Evolutionary conservation across 2,329 filamentous ascomycete genomes (phyloP).

Genomic region (Trichoderma harzianum): DNA sequence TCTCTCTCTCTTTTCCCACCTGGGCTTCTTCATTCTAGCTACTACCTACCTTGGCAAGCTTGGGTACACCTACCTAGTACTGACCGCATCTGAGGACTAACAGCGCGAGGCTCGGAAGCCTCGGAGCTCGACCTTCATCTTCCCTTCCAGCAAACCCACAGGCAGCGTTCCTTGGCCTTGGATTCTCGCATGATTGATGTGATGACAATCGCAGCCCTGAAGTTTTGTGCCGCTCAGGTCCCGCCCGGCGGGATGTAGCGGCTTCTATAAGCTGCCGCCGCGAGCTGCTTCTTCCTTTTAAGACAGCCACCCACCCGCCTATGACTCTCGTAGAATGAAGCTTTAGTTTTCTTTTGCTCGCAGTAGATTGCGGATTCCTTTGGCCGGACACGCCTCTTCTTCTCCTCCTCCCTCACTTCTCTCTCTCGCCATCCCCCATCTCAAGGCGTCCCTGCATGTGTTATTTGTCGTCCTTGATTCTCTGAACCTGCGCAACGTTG

Average conservation of each 20-base stretch:
- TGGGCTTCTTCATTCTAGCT: background rate
- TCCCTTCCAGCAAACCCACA: background rate
- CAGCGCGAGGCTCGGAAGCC: conserved; percentile 13
- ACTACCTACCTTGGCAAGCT: conserved; percentile 2
- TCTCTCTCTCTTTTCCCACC: background rate
- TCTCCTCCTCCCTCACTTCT: background rate
- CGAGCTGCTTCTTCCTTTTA: background rate
- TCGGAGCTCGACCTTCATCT: conserved; percentile 10
- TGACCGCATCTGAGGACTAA: background rate
- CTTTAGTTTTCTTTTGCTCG: background rate
- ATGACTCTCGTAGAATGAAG: background rate
- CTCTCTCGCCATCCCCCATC: background rate
- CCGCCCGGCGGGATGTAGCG: conserved; percentile 11
- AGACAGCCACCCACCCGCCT: conserved; percentile 12
- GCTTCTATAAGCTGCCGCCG: conserved; percentile 9
- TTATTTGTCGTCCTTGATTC: background rate
- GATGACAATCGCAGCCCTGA: conserved; percentile 8
- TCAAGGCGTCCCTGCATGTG: background rate
- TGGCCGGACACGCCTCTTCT: background rate
- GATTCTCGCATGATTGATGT: background rate
- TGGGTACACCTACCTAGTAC: conserved; percentile 1
- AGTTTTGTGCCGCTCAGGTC: conserved; percentile 5
- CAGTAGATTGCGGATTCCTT: background rate
- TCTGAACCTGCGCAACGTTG: background rate
- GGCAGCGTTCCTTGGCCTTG: background rate